phyloP scores from a whole-genome alignment of 352 stramenopile genomes.

The Globisporangium carolinianum region DNA sequence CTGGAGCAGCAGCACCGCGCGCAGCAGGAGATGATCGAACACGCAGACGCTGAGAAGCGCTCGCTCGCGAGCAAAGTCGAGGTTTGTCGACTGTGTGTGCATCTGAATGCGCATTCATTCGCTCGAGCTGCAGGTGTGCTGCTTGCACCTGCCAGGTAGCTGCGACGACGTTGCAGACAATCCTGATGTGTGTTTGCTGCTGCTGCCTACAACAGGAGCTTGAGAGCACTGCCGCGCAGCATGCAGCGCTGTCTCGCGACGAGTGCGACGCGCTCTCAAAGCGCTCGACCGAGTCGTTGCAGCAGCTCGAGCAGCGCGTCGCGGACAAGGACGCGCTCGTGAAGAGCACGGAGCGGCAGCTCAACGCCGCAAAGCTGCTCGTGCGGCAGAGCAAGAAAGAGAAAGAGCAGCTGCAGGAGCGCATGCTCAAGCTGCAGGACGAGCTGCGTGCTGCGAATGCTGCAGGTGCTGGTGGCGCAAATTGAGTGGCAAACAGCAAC shows the following conservation, averaged over 20 bases:
- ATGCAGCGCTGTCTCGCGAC: conserved; percentile 32
- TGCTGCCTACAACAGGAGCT: conserved; percentile 25
- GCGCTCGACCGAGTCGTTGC: conserved; percentile 21
- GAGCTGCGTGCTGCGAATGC: conserved; percentile 3
- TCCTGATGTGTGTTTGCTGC: not conserved
- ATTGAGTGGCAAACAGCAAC: not conserved
- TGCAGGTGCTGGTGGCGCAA: not conserved
- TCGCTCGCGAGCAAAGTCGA: conserved; percentile 11
- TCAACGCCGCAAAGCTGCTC: conserved; percentile 65
- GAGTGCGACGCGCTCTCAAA: conserved; percentile 24
- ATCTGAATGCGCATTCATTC: not conserved
- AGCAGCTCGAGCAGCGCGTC: conserved; percentile 24
- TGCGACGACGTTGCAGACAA: no score
- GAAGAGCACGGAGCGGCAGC: conserved; percentile 52
- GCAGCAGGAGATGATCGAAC: conserved; percentile 12
- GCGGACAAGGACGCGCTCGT: conserved; percentile 36
- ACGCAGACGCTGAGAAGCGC: conserved; percentile 3
- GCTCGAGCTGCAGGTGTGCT: no score
- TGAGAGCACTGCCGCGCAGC: conserved; percentile 23
- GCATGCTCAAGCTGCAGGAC: conserved; percentile 33
- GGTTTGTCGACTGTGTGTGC: conserved; percentile 1
- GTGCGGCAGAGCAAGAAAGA: conserved; percentile 63
- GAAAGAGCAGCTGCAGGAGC: conserved; percentile 45
- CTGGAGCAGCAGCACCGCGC: conserved; percentile 12
- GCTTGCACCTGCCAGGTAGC: no score